Evolutionary conservation across 2,329 filamentous ascomycete species (phyloP).

Genomic region (Paecilomyces variotii): DNA sequence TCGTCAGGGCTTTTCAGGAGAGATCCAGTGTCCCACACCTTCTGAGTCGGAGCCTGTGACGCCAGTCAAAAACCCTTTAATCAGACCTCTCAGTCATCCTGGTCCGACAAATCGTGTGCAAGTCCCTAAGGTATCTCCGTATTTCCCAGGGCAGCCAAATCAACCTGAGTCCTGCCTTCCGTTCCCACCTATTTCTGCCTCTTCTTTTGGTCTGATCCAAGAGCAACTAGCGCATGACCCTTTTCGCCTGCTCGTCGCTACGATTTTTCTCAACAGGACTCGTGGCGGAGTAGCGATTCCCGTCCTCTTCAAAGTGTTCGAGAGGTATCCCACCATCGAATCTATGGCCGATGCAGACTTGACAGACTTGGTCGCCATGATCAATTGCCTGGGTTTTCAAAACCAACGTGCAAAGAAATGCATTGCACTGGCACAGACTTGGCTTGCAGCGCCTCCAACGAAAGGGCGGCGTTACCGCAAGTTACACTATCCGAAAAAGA

Average conservation of each 20-base stretch:
- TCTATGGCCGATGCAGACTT: constrained; percentile 52
- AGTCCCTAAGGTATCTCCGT: constrained; percentile 31
- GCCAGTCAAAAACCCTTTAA: constrained; percentile 4
- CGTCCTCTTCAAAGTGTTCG: constrained; percentile 61
- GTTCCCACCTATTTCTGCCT: constrained; percentile 59
- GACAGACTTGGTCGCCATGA: constrained; percentile 53
- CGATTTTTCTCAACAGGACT: constrained; percentile 79
- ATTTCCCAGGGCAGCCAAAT: constrained; percentile 29
- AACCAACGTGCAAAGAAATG: constrained; percentile 59
- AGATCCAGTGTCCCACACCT: not conserved
- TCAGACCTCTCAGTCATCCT: constrained; percentile 3
- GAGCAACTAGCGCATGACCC: constrained; percentile 67
- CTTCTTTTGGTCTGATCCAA: constrained; percentile 71
- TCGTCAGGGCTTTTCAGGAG: not conserved
- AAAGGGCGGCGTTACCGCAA: constrained; percentile 51
- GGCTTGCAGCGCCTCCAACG: constrained; percentile 56
- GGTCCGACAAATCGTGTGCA: constrained; percentile 11
- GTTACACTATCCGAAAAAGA: constrained; percentile 46
- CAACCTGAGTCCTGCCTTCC: constrained; percentile 39
- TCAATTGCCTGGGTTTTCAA: constrained; percentile 64
- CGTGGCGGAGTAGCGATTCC: constrained; percentile 67
- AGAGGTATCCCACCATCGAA: constrained; percentile 58
- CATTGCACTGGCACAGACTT: constrained; percentile 61
- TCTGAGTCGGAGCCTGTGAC: constrained; percentile 3
- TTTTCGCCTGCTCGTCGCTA: constrained; percentile 72